Conservation (phyloP, 805 yeast genomes). For the Debaryomyces hansenii region DNA sequence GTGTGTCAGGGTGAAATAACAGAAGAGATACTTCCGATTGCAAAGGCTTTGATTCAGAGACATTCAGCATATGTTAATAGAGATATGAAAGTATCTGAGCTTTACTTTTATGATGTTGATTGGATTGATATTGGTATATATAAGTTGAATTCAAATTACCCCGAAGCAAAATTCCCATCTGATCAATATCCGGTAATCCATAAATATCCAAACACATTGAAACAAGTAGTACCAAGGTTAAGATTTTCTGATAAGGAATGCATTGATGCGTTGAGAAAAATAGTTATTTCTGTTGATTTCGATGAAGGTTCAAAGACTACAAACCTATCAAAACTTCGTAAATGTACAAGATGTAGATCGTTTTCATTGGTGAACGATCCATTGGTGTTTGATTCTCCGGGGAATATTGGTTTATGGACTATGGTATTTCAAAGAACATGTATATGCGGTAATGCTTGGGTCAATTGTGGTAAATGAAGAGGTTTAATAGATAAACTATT, state of each 20-base stretch:
- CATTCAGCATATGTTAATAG: constrained; percentile 44
- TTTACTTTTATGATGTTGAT: constrained; percentile 62
- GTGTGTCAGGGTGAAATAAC: constrained; percentile 64
- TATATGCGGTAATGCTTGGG: constrained; percentile 80
- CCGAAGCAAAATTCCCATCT: constrained; percentile 1
- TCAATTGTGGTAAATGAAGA: constrained; percentile 24
- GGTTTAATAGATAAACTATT: not conserved
- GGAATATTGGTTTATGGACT: constrained; percentile 49
- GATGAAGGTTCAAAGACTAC: not conserved
- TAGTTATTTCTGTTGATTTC: constrained; percentile 19
- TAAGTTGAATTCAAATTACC: constrained; percentile 1
- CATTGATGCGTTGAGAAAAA: constrained; percentile 40
- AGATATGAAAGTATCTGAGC: constrained; percentile 49
- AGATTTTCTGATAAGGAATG: constrained; percentile 20
- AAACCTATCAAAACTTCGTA: constrained; percentile 19
- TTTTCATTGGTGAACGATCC: constrained; percentile 43
- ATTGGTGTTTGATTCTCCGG: constrained; percentile 30
- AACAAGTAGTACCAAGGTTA: constrained; percentile 19
- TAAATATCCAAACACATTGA: not conserved
- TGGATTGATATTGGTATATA: constrained; percentile 56
- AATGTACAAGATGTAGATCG: constrained; percentile 44
- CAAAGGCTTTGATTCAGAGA: constrained; percentile 47
- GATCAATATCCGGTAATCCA: constrained; percentile 10
- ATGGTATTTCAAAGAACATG: constrained; percentile 72
- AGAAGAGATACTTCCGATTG: constrained; percentile 37